Base-by-base conservation (phyloP, 2,329 filamentous ascomycete species). In the Colletotrichum spinosum region DNA sequence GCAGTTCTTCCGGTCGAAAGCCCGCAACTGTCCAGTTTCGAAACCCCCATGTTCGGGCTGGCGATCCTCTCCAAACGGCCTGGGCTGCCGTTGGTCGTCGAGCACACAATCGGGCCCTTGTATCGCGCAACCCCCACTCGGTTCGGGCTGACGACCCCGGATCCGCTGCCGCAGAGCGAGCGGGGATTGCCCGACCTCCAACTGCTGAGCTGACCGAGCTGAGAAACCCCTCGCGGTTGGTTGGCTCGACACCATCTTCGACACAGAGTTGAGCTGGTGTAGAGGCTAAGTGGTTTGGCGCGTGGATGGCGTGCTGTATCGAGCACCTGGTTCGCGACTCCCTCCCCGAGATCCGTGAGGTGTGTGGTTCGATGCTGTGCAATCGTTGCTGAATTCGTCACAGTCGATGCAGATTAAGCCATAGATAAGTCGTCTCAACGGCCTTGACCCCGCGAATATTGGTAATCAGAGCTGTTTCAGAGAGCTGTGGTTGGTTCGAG, bases 41-140 rank as follows among this genome's bases (percentile, higher is more conserved):
- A 17, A 8, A 13, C 25, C 17, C n/a, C n/a, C 37, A 25, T 15
- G 4, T 8, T 17, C 25, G n/a, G 38, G 39, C n/a, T 13, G 37
- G 37, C 35, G 52, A 62, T 56, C 37, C 6, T 41, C 49, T 49
- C 41, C 52, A 49, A 62, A 34, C 7, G 13, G 48, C 12, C 46
- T 38, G 58, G 46, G 25, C 41, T 51, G 35, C 35, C 42, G 52
- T 49, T 56, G 46, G 58, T 65, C 42, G 46, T 48, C 41, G 15
- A 65, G 62, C 62, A 65, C 62, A 65, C 62, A 65, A 65, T 65
- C 58, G 52, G 37, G 12, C 48, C 62, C 58, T 65, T 53, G 62
- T 62, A 65, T 65, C 52, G 58, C 62, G 62, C 37, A 65, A 65
- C 46, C 57, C 51, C 58, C 58, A 62, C 62, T 44, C 15, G 52